These are phyloP conservation scores for Xylaria flabelliformis DNA, from an alignment of 495 filamentous ascomycete species.

Conservation along the genomic window DNA sequence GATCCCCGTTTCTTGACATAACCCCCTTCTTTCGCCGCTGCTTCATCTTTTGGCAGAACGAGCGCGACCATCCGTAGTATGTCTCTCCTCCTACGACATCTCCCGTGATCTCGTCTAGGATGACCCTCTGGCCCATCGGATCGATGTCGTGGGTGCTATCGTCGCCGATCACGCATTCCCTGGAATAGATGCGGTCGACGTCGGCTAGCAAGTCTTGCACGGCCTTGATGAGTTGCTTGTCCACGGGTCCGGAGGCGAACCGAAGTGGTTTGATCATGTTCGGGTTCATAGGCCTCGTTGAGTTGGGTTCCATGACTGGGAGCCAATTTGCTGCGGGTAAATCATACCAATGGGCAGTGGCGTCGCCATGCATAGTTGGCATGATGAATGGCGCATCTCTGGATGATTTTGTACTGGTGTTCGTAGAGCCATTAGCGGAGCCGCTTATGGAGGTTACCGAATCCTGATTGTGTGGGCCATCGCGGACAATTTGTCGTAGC, in stretches of 20 bases:
- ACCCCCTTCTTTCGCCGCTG: slow-evolving; percentile 53
- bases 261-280: slow-evolving; percentile 76
- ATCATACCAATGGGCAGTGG: slow-evolving; percentile 78
- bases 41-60: slow-evolving; percentile 84
- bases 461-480: slow-evolving; percentile 42
- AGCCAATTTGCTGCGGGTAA: slow-evolving; percentile 84
- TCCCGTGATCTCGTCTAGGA: slow-evolving; percentile 65
- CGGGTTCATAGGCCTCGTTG: slow-evolving; percentile 72
- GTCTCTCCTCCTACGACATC: slow-evolving; percentile 68
- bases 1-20: slow-evolving; percentile 27
- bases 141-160: slow-evolving; percentile 63
- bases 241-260: slow-evolving; percentile 73
- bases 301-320: slow-evolving; percentile 78
- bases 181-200: slow-evolving; percentile 67
- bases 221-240: slow-evolving; percentile 65
- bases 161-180: slow-evolving; percentile 43
- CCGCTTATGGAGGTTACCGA: slow-evolving; percentile 15
- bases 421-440: slow-evolving; percentile 29
- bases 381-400: slow-evolving; percentile 70
- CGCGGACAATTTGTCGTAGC: slow-evolving; percentile 63
- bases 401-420: slow-evolving; percentile 39
- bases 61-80: slow-evolving; percentile 86
- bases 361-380: slow-evolving; percentile 80
- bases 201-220: slow-evolving; percentile 73
- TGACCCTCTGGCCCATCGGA: slow-evolving; percentile 72